A percentile compares a stretch with the other conserved stretches of the same genome.
Evolutionary conservation across 2,329 filamentous ascomycete species (phyloP).

Genomic region (Calonectria hongkongensis): DNA sequence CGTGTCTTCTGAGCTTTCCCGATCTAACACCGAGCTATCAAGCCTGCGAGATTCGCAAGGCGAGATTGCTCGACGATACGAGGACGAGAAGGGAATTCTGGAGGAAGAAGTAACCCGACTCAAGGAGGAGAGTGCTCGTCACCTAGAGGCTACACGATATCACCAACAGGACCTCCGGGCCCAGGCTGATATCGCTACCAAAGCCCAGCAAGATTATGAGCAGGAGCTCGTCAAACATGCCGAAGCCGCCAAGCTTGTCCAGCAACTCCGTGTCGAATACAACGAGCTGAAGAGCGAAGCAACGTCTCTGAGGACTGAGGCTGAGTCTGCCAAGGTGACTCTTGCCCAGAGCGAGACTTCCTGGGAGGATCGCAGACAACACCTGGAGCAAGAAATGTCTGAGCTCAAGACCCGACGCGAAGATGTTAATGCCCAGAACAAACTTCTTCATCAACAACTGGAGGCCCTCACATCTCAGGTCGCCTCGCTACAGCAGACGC

Average conservation of each 20-base stretch:
- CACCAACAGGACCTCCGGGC: conserved; percentile 94
- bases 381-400: conserved; percentile 87
- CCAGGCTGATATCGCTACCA: conserved; percentile 93
- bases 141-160: conserved; percentile 86
- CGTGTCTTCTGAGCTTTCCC: conserved; percentile 86
- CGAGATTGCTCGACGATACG: conserved; percentile 81
- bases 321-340: conserved; percentile 88
- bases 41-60: conserved; percentile 86
- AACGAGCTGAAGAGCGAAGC: conserved; percentile 89
- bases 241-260: conserved; percentile 91
- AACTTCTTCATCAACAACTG: conserved; percentile 90
- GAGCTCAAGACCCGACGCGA: conserved; percentile 88
- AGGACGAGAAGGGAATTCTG: conserved; percentile 87
- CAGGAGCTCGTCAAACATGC: conserved; percentile 95
- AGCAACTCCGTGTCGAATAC: conserved; percentile 85
- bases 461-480: conserved; percentile 90
- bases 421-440: conserved; percentile 92
- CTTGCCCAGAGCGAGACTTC: conserved; percentile 88
- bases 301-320: conserved; percentile 84
- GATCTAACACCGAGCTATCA: conserved; percentile 88
- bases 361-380: conserved; percentile 88
- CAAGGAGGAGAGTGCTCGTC: conserved; percentile 88
- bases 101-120: conserved; percentile 87
- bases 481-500: conserved; percentile 84
- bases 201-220: conserved; percentile 96